Base-by-base conservation (phyloP, 1,139 yeast genomes). In the Candida sp. region DNA sequence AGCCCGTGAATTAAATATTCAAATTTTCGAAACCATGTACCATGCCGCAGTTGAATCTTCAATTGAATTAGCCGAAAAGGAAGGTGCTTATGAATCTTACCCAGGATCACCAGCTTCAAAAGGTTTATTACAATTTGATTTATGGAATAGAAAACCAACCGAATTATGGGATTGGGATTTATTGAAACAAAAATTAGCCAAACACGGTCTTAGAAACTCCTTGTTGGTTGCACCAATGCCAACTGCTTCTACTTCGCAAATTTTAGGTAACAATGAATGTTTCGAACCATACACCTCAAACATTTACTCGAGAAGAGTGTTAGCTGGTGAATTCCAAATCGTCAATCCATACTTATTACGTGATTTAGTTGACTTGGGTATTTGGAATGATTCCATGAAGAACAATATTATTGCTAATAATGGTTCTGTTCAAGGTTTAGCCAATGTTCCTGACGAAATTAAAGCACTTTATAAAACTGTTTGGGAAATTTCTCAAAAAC, bases 211-310 rank as follows among this genome's bases (percentile, higher is more conserved):
- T 43, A 68, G 84, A 58, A 79, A 79, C 63, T 79, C 84, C n/a
- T 64, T 79, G 40, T 67, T 79, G 48, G 80, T 79, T 45, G 84
- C 84, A 1, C 83, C 83, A 47, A 79, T 79, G 84, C 84, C 84
- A 38, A 79, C 84, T 43, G 84, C 84, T 22, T 78, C 84, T 12
- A 79, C 84, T 7, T 79, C 84, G 3, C 84, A 79, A 61, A 79
- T 79, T 44, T 68, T 79, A 53, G 84, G 84, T 49, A 74, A 71
- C 60, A 79, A 77, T 56, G 84, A 79, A 61, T 79, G 84, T 62
- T 79, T 79, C 56, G 84, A 79, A 59, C 84, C 84, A 33, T 77
- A 70, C 60, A 79, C 84, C 25, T 78, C 83, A 12, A 79, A 79
- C 57, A 71, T 79, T 49, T 79, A 79, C 57, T 72, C 79, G 30